These are phyloP conservation scores for Zygosaccharomyces lentus DNA, from an alignment of 805 yeast species.

Conservation along the genomic window DNA sequence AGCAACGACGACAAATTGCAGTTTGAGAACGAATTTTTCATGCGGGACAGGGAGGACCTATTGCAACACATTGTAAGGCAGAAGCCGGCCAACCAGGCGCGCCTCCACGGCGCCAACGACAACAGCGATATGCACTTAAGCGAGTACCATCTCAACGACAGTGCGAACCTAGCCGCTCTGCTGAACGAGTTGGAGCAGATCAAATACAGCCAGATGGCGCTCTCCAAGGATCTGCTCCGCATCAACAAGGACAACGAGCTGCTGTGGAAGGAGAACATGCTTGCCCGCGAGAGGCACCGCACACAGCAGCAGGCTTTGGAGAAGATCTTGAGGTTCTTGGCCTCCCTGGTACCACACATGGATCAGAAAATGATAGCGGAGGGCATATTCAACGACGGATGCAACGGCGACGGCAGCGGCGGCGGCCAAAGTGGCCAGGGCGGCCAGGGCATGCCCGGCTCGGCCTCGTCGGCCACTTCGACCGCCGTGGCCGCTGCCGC, in stretches of 20 bases:
- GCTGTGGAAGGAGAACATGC: conserved; percentile 84
- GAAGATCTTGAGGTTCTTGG: conserved; percentile 79
- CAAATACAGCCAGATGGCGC: conserved; percentile 71
- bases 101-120: conserved; percentile 2
- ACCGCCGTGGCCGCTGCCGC: neutral
- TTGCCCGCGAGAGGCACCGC: conserved; percentile 79
- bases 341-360: conserved; percentile 49
- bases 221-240: conserved; percentile 79
- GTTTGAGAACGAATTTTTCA: conserved; percentile 78
- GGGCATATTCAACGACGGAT: conserved; percentile 15
- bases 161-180: conserved; percentile 30
- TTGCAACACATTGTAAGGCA: conserved; percentile 83
- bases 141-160: conserved; percentile 13
- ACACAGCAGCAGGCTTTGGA: conserved; percentile 85
- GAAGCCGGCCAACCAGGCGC: conserved; percentile 29
- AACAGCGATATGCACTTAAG: conserved; percentile 15
- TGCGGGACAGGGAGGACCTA: conserved; percentile 74
- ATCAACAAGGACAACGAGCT: conserved; percentile 83
- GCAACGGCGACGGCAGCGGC: neutral
- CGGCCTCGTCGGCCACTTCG: neutral
- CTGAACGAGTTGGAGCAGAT: conserved; percentile 70
- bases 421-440: too few species aligned
- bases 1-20: conserved; percentile 79
- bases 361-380: conserved; percentile 32
- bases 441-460: neutral